Evolutionary conservation across 1,139 yeast genomes (phyloP), one percentile per base, ranked within the genome.

Genomic region (Diutina sp.): DNA sequence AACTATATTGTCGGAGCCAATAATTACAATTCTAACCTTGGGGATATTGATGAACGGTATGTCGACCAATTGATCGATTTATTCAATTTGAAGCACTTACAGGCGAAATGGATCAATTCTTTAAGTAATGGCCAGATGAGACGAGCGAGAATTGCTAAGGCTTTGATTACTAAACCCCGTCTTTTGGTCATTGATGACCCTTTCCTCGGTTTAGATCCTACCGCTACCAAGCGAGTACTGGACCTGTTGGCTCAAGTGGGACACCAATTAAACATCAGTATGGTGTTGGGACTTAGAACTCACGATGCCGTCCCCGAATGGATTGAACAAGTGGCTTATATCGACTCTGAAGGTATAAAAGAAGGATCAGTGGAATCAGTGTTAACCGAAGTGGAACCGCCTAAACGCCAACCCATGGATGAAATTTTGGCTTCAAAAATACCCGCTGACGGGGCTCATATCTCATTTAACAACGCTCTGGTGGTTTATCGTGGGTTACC

Each of bases 51-150:
- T 53, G 63, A 63, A 41, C 61, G 63, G 1, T 66, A 75, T 47
- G 77, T 84, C 8, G 67, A 71, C 0, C 61, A 66, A 2, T 70
- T 85, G 5, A 66, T 86, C 46, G 67, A 73, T n/a, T 67, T 71
- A 50, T 77, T 93, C 60, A 74, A 79, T 56, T 73, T 93, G 60
- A 68, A 66, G 7, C 84, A 80, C 1, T 70, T 90, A 57, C 74
- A 80, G 57, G 73, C 81, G 58, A 79, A 89, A 60, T 91, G 96
- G 90, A 82, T 89, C 54, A 89, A 89, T 67, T 88, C 95, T 0
- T 73, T 93, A 55, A 87, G 96, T 68, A 93, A 93, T 67, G 99
- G 99, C 0, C 99, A 93, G 69, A 83, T 88, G 68, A 77, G 99
- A 62, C 74, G 99, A 55, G 96, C 97, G 0, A 76, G 97, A 59